Evolutionary conservation across 805 yeast genomes (phyloP), one percentile per base, ranked within the genome.

Genomic region (Candida takata): DNA sequence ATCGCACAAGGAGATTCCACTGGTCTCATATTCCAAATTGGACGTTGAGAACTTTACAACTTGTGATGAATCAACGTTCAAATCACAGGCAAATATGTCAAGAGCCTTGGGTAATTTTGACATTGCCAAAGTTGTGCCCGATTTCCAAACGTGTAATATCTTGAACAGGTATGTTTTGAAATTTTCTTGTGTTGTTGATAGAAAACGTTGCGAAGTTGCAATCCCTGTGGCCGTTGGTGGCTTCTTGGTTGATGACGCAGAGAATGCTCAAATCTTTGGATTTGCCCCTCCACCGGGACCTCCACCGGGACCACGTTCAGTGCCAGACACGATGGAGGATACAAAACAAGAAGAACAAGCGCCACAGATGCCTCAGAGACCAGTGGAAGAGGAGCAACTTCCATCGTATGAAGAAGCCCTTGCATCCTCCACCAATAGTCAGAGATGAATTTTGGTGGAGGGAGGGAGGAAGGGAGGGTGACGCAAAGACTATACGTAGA

Each of bases 381-480:
- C 29, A 26, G 29, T 7, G 9, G 20, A 31, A 17, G 24, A 14
- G n/a, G 42, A 35, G 10, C 36, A 28, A 10, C 28, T 38, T n/a
- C 42, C 42, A 8, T 17, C 38, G 8, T 38, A 38, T 16, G 33
- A 38, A 16, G 38, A 38, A 19, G 38, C 42, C 23, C 8, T 24
- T 8, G 14, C 17, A 13, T 13, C 27, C 5, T 11, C n/a, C 21
- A 30, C n/a, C n/a, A n/a, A n/a, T n/a, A n/a, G n/a, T n/a, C n/a
- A n/a, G n/a, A n/a, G n/a, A n/a, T n/a, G n/a, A n/a, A n/a, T n/a
- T n/a, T n/a, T n/a, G n/a, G n/a, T n/a, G n/a, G n/a, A n/a, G n/a
- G n/a, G n/a, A n/a, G n/a, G n/a, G n/a, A n/a, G n/a, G n/a, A n/a
- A n/a, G n/a, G n/a, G n/a, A n/a, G n/a, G n/a, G n/a, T n/a, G n/a